Conservation (phyloP, 495 filamentous ascomycete genomes). For the Trichoderma orchidacearum region DNA sequence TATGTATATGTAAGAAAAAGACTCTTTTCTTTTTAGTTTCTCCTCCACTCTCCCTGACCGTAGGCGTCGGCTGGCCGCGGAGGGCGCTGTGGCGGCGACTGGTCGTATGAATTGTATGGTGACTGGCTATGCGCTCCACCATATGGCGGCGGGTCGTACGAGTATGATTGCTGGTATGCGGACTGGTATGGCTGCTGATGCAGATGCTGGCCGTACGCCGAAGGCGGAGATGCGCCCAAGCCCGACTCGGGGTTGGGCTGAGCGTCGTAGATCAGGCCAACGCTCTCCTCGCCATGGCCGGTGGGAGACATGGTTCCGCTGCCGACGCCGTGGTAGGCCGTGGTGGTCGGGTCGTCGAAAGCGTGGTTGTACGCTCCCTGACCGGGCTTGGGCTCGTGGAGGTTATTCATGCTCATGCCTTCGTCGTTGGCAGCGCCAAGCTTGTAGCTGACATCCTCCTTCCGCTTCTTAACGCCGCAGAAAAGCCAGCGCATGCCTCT, state of each 20-base stretch:
- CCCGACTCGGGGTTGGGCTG: conserved; percentile 24
- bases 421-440: conserved; percentile 1
- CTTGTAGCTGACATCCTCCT: conserved; percentile 29
- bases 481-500: conserved; percentile 72
- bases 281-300: conserved; percentile 29
- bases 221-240: conserved; percentile 6
- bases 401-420: conserved; percentile 15
- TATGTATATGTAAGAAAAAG: too few relatives aligned
- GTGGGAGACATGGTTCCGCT: not conserved
- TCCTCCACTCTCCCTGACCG: not conserved
- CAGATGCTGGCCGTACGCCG: conserved; percentile 1
- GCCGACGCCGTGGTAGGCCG: conserved; percentile 5
- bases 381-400: conserved; percentile 12
- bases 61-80: conserved; percentile 2
- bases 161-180: not conserved
- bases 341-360: conserved; percentile 11
- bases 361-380: conserved; percentile 6
- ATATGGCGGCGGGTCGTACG: not conserved
- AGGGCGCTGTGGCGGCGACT: conserved; percentile 7
- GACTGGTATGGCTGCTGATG: not conserved
- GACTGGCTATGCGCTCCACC: conserved; percentile 8
- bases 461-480: conserved; percentile 47
- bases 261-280: conserved; percentile 31
- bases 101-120: conserved; percentile 12
- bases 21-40: not conserved